Conservation (phyloP, 805 yeast genomes). For the Monosporozyma siamensis region DNA sequence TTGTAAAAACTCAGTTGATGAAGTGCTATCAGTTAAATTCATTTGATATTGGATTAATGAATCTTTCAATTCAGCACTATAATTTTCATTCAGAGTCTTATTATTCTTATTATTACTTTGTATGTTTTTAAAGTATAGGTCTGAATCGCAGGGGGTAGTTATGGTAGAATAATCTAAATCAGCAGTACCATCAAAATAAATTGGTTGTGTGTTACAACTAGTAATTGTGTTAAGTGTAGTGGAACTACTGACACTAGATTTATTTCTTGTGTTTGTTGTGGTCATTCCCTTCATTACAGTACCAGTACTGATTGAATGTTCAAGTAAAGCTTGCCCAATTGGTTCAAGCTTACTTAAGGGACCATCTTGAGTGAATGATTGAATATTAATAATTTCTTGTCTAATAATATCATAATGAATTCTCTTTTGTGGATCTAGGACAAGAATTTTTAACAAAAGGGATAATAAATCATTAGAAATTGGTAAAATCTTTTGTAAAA, state of each 20-base stretch:
- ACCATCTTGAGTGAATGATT: constrained; percentile 22
- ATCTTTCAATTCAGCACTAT: not conserved
- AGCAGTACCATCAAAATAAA: not conserved
- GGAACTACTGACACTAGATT: not conserved
- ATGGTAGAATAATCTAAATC: not conserved
- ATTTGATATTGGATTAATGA: not conserved
- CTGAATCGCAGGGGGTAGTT: not conserved
- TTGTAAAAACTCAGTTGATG: not conserved
- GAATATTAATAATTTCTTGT: constrained; percentile 17
- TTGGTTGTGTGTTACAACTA: not conserved
- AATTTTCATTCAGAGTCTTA: not conserved
- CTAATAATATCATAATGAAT: constrained; percentile 16
- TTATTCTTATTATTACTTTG: not conserved
- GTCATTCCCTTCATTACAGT: not conserved
- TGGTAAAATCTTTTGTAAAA: constrained; percentile 62
- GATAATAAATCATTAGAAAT: constrained; percentile 52
- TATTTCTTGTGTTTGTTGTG: not conserved
- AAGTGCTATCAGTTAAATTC: not conserved
- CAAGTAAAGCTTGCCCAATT: not conserved
- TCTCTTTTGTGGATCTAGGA: constrained; percentile 30
- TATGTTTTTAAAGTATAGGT: not conserved
- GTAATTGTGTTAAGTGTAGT: too few species aligned
- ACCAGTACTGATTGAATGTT: not conserved
- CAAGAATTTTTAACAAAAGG: constrained; percentile 34
- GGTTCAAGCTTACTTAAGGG: constrained; percentile 14